Conservation (phyloP, 768 basidiomycete species). For the Xanthoconium stramineum region DNA sequence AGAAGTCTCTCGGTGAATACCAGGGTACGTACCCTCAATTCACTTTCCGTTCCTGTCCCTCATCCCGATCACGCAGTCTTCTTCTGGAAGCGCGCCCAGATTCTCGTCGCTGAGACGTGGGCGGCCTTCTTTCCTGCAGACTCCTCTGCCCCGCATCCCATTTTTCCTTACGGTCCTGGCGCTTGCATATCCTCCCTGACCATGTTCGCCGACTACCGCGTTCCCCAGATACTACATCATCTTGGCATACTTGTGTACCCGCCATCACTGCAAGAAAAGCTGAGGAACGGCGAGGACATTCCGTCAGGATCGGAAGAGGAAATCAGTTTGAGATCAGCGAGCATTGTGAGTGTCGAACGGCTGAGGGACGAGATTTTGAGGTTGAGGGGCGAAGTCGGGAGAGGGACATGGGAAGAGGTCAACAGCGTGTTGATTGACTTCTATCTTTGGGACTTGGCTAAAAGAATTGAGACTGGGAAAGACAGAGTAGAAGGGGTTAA, state of each 20-base stretch:
- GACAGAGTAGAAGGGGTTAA: slow-evolving; percentile 59
- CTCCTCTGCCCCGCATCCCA: slow-evolving; percentile 51
- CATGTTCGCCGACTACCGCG: slow-evolving; percentile 94
- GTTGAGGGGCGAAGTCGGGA: slow-evolving; percentile 29
- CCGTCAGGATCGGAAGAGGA: slow-evolving; percentile 64
- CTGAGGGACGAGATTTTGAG: slow-evolving; percentile 57
- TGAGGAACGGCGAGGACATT: slow-evolving; percentile 45
- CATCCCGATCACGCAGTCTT: slow-evolving; percentile 44
- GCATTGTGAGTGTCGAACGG: slow-evolving; percentile 75
- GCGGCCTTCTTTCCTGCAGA: slow-evolving; percentile 79
- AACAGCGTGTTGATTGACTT: slow-evolving; percentile 88
- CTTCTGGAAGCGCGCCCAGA: slow-evolving; percentile 91
- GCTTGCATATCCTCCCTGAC: slow-evolving; percentile 69
- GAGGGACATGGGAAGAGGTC: slow-evolving; percentile 27
- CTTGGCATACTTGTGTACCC: slow-evolving; percentile 75
- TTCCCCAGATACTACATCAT: slow-evolving; percentile 88
- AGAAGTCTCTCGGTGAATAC: slow-evolving; percentile 51
- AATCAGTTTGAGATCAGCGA: slow-evolving; percentile 74
- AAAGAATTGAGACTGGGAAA: slow-evolving; percentile 62
- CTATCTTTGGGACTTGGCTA: slow-evolving; percentile 87
- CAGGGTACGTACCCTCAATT: slow-evolving; percentile 43
- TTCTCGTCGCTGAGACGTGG: slow-evolving; percentile 89
- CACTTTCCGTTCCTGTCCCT: background rate
- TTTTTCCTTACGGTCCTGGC: slow-evolving; percentile 61
- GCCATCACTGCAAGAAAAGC: slow-evolving; percentile 47